A percentile compares a stretch with the other conserved stretches of the same genome.
phyloP scores from a whole-genome alignment of 495 filamentous ascomycete species.

The Tuber indicum region DNA sequence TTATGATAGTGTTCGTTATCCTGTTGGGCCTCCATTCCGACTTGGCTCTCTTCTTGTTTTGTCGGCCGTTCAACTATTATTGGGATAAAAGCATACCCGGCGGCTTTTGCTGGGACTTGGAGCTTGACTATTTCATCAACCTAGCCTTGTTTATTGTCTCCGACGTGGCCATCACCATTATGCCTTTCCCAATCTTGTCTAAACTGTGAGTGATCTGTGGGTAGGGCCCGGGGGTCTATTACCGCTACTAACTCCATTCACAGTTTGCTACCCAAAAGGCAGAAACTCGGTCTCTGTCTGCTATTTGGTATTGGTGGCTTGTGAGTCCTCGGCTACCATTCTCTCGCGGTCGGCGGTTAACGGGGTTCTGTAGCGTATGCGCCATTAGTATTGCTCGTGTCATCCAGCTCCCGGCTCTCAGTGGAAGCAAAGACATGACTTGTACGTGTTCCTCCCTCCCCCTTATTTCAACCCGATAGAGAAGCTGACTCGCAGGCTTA shows the following conservation, averaged over 20 bases:
- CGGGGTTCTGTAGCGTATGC: not conserved
- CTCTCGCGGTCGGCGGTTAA: not conserved
- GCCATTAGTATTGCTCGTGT: not conserved
- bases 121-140: constrained; percentile 1
- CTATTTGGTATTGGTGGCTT: constrained; percentile 9
- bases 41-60: not conserved
- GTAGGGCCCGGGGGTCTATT: not conserved
- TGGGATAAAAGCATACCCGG: constrained; percentile 5
- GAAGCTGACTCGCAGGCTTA: not conserved
- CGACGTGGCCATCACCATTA: constrained; percentile 5
- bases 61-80: constrained; percentile 2
- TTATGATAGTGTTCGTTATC: not conserved
- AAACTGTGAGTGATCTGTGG: constrained; percentile 4
- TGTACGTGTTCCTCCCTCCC: not conserved
- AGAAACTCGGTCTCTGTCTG: constrained; percentile 8
- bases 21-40: not conserved
- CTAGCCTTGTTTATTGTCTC: not conserved
- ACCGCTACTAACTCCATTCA: not conserved
- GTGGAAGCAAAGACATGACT: constrained; percentile 7
- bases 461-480: not conserved
- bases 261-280: constrained; percentile 4
- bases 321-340: not conserved
- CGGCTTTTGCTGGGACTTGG: constrained; percentile 9
- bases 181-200: not conserved
- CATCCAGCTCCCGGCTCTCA: constrained; percentile 8